phyloP scores from a whole-genome alignment of 139 green algal genomes.

The Haematococcus lacustris region DNA sequence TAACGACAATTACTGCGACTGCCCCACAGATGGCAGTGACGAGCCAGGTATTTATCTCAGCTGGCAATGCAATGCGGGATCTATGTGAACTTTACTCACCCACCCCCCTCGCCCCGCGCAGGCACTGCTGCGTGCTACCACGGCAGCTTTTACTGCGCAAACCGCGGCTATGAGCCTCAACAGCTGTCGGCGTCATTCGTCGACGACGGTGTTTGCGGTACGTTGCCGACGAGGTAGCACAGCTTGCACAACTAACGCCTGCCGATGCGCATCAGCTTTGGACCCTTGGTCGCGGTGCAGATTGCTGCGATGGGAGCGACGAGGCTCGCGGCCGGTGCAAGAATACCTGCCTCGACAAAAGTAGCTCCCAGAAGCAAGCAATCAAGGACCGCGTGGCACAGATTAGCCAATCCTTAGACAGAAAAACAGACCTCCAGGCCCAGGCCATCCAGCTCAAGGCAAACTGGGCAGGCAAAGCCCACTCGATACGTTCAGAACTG shows the following conservation, averaged over 20 bases:
- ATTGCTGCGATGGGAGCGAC: conserved; percentile 90
- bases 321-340: conserved; percentile 63
- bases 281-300: conserved; percentile 25
- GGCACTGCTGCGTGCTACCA: conserved; percentile 79
- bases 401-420: conserved; percentile 19
- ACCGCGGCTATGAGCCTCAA: conserved; percentile 58
- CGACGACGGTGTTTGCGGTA: conserved; percentile 91
- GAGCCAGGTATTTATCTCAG: conserved; percentile 89
- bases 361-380: conserved; percentile 35
- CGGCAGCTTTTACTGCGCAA: conserved; percentile 82
- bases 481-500: too few species aligned
- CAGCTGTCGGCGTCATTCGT: conserved; percentile 73
- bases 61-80: too few species aligned
- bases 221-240: not conserved
- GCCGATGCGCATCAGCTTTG: not conserved
- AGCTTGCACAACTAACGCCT: not conserved
- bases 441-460: conserved; percentile 15
- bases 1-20: conserved; percentile 97
- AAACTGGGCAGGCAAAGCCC: too few species aligned
- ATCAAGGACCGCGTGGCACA: conserved; percentile 35
- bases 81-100: too few species aligned
- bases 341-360: conserved; percentile 69
- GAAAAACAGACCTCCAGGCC: not conserved
- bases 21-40: conserved; percentile 77
- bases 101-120: too few species aligned